Conservation (phyloP, 139 green algal genomes). For the Auxenochlorella protothecoides region DNA sequence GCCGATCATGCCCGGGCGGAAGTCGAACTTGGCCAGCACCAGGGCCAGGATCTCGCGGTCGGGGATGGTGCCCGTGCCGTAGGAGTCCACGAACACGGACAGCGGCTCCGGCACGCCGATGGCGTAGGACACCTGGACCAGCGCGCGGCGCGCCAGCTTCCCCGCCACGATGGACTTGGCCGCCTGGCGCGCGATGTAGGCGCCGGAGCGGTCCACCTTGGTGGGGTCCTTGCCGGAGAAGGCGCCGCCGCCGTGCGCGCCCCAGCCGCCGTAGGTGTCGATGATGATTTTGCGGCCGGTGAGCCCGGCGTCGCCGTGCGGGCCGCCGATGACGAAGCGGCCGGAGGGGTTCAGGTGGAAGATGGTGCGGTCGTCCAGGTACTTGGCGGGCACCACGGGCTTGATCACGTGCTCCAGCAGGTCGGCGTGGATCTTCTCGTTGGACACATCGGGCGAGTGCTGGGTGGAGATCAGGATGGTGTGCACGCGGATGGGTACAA, state of each 20-base stretch:
- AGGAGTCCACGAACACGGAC: slow-evolving; percentile 95
- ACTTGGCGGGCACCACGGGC: slow-evolving; percentile 92
- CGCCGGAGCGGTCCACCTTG: slow-evolving; percentile 81
- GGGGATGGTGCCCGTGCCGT: slow-evolving; percentile 83
- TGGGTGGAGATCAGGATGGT: slow-evolving; percentile 99
- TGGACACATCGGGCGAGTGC: slow-evolving; percentile 83
- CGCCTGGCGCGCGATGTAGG: slow-evolving; percentile 97
- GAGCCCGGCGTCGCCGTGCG: slow-evolving; percentile 94
- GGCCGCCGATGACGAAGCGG: slow-evolving; percentile 95
- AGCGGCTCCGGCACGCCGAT: slow-evolving; percentile 95
- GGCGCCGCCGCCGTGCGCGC: slow-evolving; percentile 93
- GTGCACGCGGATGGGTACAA: slow-evolving; percentile 91
- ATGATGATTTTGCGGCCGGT: slow-evolving; percentile 99
- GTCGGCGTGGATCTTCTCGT: slow-evolving; percentile 91
- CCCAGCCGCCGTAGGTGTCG: slow-evolving; percentile 99
- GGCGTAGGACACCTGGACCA: slow-evolving; percentile 91
- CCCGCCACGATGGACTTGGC: slow-evolving; percentile 94
- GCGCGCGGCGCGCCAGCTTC: slow-evolving; percentile 69
- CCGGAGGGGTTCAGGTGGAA: slow-evolving; percentile 98
- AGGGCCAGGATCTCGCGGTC: slow-evolving; percentile 83
- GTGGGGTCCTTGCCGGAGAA: slow-evolving; percentile 93
- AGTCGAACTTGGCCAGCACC: slow-evolving; percentile 83
- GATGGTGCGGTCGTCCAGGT: slow-evolving; percentile 99
- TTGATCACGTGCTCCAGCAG: slow-evolving; percentile 99
- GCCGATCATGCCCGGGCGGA: slow-evolving; percentile 85